Evolutionary conservation across 345 rosid species (phyloP), one percentile per base, ranked within the genome.

Genomic region (Populus nigra): DNA sequence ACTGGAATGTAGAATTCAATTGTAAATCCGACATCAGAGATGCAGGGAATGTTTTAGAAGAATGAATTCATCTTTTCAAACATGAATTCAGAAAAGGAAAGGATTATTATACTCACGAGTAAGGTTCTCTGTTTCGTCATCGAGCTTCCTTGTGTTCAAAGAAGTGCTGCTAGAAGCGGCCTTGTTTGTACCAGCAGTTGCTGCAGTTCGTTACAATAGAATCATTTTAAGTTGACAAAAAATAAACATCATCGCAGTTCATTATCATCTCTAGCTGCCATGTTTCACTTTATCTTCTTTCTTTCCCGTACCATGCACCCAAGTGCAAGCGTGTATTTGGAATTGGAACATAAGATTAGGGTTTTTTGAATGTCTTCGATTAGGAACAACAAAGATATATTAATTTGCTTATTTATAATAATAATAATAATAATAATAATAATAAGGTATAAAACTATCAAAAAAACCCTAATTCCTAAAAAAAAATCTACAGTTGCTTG

Each of bases 161-260:
- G 98, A 76, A 65, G 99, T 92, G 82, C 97, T 81, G 82, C 97
- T 93, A 12, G 98, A 93, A 41, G 99, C 97, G 3, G 99, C 95
- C 83, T 81, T 96, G 88, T 96, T 96, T 16, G 93, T 77, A 70
- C 97, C 98, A 80, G 92, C 99, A 87, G 81, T 88, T 66, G 86
- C 99, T 93, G 86, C 81, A 87, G 9, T 41, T 8, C 15, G 55
- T 65, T 7, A 18, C 68, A 75, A 57, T 3, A 71, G 1, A 57
- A 65, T 11, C 2, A 39, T 9, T 18, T 45, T 27, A 31, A 63
- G 23, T 74, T 27, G 5, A 50, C 15, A 62, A 11, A 63, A 74
- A 41, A 33, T 11, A 41, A 13, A 10, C 27, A 73, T 63, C 33
- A 13, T 36, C 25, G 59, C 9, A 53, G 59, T 18, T 53, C 20